Base-by-base conservation (phyloP, 2,329 filamentous ascomycete species). In the Neofusicoccum ribis region DNA sequence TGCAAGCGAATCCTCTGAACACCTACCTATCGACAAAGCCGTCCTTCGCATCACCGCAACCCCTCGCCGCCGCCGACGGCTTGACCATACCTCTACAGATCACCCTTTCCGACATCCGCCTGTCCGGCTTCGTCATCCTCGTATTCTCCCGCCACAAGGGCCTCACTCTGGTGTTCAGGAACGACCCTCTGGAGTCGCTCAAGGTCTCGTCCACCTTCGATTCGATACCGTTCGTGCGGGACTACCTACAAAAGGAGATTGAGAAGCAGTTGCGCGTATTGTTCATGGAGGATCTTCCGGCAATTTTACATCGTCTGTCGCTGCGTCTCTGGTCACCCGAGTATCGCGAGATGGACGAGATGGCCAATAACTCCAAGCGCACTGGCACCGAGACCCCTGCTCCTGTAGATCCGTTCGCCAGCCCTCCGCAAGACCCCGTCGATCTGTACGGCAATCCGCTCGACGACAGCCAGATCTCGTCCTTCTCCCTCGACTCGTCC, bases 141-240 rank as follows among this genome's bases (percentile, higher is more conserved):
- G 95, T 99, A 67, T 99, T 99, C 77, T 98, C 94, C 3, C 94
- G 93, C 76, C 93, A 97, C 80, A 99, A 99, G 76, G 95, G 95
- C 20, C 85, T 99, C 65, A 99, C 95, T 1, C 85, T 99, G 54
- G 95, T 99, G 50, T 99, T 99, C 77, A 90, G 95, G 72, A 98
- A 99, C 85, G 95, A 99, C 76, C 95, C 95, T 4, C 88, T 99
- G 67, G 95, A 99, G 77, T 97, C 94, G 4, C 88, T 99, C 73
- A 98, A 97, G 82, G 95, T 99, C 70, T 98, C 94, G 0, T 98
- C 94, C 70, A 99, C 95, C 50, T 99, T 99, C 78, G 95, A 99
- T 81, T 97, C 94, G 12, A 99, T 99, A 73, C 94, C 95, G 50
- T 99, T 99, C 74, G 95, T 99, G 68, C 90, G 95, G 70, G 93